A percentile compares a stretch with the other conserved stretches of the same genome.
Conservation (phyloP, 2,329 filamentous ascomycete species). For the Venturia asperata region DNA sequence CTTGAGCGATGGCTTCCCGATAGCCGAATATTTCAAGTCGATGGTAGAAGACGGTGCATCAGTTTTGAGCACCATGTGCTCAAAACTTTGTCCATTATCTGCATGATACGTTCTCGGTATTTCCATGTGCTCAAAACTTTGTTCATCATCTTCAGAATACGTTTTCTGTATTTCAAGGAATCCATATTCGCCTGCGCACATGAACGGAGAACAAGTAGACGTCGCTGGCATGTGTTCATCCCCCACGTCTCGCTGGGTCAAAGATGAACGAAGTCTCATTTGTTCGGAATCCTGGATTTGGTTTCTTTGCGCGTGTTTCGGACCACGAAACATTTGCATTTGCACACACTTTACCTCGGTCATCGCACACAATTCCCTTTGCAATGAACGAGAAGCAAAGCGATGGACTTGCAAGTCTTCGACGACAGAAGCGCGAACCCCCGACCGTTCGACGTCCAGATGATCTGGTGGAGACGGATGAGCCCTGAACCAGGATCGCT, state of each 20-base stretch:
- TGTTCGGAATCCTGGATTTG: too few relatives aligned
- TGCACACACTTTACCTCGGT: neutral
- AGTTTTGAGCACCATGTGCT: too few relatives aligned
- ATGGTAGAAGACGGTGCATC: too few relatives aligned
- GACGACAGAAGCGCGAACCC: too few relatives aligned
- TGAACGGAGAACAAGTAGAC: neutral
- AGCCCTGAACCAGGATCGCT: neutral
- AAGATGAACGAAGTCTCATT: too few relatives aligned
- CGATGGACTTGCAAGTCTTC: neutral
- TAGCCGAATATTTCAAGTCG: too few relatives aligned
- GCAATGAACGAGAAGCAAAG: neutral
- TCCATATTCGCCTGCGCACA: neutral
- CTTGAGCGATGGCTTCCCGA: too few relatives aligned
- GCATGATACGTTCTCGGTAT: neutral
- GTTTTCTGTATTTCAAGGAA: neutral
- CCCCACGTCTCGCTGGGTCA: neutral
- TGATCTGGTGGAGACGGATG: neutral
- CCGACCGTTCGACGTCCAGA: neutral
- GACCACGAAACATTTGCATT: neutral
- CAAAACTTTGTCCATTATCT: too few relatives aligned
- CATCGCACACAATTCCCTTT: neutral
- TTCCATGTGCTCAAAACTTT: neutral
- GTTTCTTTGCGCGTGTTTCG: slow-evolving; percentile 6
- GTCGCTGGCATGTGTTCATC: neutral
- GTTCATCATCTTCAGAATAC: neutral